Evolutionary conservation across 768 basidiomycete species (phyloP).

Genomic region (Russula compacta): DNA sequence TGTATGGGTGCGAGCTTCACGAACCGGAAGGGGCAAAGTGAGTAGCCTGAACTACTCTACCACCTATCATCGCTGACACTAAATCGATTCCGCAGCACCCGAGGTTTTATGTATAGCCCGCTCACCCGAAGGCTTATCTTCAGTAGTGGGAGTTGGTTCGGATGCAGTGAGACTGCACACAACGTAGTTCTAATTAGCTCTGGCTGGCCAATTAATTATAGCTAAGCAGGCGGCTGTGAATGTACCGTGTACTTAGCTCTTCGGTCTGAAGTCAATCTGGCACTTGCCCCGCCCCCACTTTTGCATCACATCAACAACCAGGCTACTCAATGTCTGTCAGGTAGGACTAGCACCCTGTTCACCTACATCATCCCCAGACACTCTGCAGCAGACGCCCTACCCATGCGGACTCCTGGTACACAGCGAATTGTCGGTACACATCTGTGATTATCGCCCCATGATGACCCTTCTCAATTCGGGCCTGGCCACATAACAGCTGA

Average conservation of each 20-base stretch:
- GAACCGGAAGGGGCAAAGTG: not conserved
- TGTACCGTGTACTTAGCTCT: not conserved
- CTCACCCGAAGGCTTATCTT: not conserved
- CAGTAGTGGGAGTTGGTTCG: not conserved
- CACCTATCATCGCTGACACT: not conserved
- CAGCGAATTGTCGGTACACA: conserved; percentile 43
- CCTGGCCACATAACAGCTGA: conserved; percentile 33
- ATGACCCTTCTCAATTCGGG: not conserved
- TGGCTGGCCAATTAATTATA: not conserved
- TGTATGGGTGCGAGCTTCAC: conserved; percentile 34
- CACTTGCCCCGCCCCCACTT: not conserved
- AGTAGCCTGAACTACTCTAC: not conserved
- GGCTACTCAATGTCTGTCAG: conserved; percentile 5
- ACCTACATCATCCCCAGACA: not conserved
- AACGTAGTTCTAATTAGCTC: not conserved
- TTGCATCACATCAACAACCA: not conserved
- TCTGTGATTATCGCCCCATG: not conserved
- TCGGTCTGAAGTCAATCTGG: not conserved
- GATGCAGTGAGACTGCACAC: not conserved
- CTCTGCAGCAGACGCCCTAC: conserved; percentile 44
- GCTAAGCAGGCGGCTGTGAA: not conserved
- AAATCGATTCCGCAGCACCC: not conserved
- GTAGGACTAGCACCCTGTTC: conserved; percentile 4
- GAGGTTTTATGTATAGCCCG: not conserved
- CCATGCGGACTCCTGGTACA: conserved; percentile 92